These are phyloP conservation scores for Trypanosoma melophagium DNA, from an alignment of 208 protist genomes.

Conservation along the genomic window DNA sequence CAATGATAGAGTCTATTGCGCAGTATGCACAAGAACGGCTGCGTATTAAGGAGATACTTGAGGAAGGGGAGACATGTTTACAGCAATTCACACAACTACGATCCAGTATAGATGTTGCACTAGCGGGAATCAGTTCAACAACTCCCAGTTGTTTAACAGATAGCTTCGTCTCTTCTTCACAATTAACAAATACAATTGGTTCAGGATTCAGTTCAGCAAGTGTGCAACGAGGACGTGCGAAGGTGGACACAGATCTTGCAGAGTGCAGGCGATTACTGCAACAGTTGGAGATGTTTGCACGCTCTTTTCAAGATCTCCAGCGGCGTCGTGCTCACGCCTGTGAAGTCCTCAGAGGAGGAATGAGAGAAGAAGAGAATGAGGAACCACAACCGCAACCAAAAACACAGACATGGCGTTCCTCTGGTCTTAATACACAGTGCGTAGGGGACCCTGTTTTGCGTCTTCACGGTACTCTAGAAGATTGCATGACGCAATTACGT, in stretches of 20 bases:
- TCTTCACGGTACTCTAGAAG: not conserved
- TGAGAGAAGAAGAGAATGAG: not conserved
- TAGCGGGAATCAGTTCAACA: not conserved
- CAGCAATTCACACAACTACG: slow-evolving; percentile 7
- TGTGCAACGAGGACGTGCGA: slow-evolving; percentile 7
- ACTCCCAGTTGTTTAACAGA: slow-evolving; percentile 1
- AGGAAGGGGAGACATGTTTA: slow-evolving; percentile 10
- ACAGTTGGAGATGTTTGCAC: slow-evolving; percentile 17
- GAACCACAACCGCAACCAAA: not conserved
- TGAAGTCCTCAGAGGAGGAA: slow-evolving; percentile 4
- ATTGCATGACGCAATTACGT: not conserved
- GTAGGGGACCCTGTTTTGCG: not conserved
- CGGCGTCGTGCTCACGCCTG: slow-evolving; percentile 1
- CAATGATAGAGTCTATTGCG: slow-evolving; percentile 1
- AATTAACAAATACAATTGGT: not conserved
- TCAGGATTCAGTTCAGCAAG: not conserved
- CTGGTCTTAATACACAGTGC: too few relatives aligned
- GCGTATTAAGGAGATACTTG: not conserved
- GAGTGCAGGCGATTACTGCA: slow-evolving; percentile 15
- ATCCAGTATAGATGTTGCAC: not conserved
- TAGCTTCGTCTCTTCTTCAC: slow-evolving; percentile 1
- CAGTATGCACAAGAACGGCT: slow-evolving; percentile 5
- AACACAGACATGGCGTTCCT: too few relatives aligned
- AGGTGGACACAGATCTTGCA: slow-evolving; percentile 20
- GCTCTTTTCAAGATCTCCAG: slow-evolving; percentile 17